phyloP scores from a whole-genome alignment of 148 eudicot genomes.

The Selenicereus undatus region DNA sequence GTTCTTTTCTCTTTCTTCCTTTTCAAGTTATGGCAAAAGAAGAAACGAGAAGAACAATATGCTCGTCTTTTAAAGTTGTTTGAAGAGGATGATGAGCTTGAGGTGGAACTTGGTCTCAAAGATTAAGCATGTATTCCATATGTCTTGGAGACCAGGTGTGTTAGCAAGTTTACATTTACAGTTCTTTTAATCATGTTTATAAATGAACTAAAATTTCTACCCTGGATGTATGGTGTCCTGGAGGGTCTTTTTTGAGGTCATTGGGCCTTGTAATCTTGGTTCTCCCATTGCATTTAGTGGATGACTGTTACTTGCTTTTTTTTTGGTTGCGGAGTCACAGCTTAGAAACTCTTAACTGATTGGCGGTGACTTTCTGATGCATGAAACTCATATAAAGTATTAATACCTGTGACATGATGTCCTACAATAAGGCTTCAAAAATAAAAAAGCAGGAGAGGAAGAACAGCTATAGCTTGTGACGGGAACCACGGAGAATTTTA shows the following conservation, averaged over 20 bases:
- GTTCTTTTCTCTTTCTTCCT: conserved; percentile 52
- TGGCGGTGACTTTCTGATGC: neutral
- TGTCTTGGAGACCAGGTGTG: conserved; percentile 28
- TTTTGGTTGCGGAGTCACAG: neutral
- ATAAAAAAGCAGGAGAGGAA: neutral
- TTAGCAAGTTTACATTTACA: neutral
- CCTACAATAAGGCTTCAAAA: neutral
- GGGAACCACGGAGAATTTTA: neutral
- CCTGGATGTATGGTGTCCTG: neutral
- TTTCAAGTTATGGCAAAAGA: conserved; percentile 82
- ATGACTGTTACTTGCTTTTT: neutral
- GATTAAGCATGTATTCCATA: conserved; percentile 42
- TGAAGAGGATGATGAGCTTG: conserved; percentile 94
- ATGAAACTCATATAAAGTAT: neutral
- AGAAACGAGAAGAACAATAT: conserved; percentile 86
- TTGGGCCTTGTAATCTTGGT: neutral
- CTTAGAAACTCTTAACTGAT: neutral
- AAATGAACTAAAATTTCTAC: neutral
- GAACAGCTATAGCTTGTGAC: neutral
- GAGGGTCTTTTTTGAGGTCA: neutral
- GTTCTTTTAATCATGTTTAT: neutral
- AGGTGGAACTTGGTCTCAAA: conserved; percentile 86
- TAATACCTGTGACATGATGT: neutral
- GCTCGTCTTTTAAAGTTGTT: conserved; percentile 85
- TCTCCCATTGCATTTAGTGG: neutral